Conservation (phyloP, 1,284 basidiomycete genomes). For the Filobasidium uniguttulatum region DNA sequence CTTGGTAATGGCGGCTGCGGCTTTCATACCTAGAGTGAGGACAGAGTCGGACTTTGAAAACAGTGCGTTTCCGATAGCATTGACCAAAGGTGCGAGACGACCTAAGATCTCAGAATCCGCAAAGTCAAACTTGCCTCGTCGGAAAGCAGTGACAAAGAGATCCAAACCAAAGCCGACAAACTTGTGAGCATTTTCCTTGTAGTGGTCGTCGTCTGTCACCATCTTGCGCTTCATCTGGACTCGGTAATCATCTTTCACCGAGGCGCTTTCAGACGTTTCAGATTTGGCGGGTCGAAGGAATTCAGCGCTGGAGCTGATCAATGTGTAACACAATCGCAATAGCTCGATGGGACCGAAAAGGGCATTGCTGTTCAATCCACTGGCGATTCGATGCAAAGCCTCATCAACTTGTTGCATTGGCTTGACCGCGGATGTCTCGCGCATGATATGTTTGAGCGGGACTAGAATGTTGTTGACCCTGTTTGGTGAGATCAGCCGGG, state of each 20-base stretch:
- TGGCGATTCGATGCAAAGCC: constrained; percentile 64
- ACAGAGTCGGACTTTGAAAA: constrained; percentile 74
- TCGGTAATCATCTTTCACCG: constrained; percentile 38
- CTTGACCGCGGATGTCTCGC: constrained; percentile 68
- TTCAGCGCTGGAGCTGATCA: constrained; percentile 78
- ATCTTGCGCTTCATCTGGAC: constrained; percentile 64
- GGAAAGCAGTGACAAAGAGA: constrained; percentile 74
- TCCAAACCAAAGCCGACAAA: constrained; percentile 90
- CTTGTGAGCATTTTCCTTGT: constrained; percentile 62
- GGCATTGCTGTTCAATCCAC: constrained; percentile 71
- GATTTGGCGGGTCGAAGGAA: constrained; percentile 43
- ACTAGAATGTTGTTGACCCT: constrained; percentile 64
- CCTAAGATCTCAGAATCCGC: constrained; percentile 55
- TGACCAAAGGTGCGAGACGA: constrained; percentile 73
- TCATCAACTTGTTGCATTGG: constrained; percentile 81
- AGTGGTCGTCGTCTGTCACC: constrained; percentile 51
- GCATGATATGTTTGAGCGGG: constrained; percentile 74
- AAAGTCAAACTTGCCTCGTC: constrained; percentile 75
- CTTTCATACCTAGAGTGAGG: constrained; percentile 65
- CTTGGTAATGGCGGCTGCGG: constrained; percentile 65
- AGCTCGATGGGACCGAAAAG: constrained; percentile 58
- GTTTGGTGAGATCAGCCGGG: constrained; percentile 57
- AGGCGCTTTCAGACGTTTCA: constrained; percentile 23
- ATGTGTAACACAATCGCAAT: constrained; percentile 70
- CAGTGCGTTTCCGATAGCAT: constrained; percentile 79